phyloP scores from a whole-genome alignment of 352 stramenopile genomes.

The Phytopythium litorale region DNA sequence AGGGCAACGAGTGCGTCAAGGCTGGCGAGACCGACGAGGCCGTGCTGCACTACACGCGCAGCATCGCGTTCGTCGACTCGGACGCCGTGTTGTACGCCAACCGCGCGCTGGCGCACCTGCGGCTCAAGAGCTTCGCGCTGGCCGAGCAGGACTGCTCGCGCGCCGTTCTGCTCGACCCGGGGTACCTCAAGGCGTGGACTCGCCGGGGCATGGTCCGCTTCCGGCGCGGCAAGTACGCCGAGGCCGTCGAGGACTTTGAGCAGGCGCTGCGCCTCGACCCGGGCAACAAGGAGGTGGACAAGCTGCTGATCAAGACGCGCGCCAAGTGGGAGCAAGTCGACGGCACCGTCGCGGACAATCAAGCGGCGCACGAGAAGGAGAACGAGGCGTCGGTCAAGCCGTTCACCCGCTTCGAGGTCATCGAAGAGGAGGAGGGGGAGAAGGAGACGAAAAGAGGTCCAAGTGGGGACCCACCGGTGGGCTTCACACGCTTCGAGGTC shows the following conservation, averaged over 20 bases:
- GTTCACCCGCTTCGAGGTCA: conserved; percentile 51
- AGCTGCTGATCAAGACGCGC: conserved; percentile 71
- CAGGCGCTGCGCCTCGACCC: conserved; percentile 61
- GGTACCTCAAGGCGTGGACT: conserved; percentile 85
- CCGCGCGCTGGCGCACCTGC: conserved; percentile 76
- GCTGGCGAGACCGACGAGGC: conserved; percentile 83
- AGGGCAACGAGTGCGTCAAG: conserved; percentile 93
- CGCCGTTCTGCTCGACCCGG: conserved; percentile 73
- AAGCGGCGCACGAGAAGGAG: conserved; percentile 9
- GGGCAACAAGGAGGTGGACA: conserved; percentile 64
- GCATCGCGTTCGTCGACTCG: conserved; percentile 74
- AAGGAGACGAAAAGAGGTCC: background rate
- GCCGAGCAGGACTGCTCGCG: conserved; percentile 85
- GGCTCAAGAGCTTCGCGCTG: conserved; percentile 76
- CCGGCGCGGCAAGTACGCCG: conserved; percentile 78
- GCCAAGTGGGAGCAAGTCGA: conserved; percentile 71
- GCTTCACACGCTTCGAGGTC: conserved; percentile 71
- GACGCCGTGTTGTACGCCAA: conserved; percentile 86
- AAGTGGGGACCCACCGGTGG: background rate
- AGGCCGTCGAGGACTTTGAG: conserved; percentile 83
- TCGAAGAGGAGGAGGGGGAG: conserved; percentile 41
- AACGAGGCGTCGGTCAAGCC: conserved; percentile 15
- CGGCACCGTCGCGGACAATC: conserved; percentile 29
- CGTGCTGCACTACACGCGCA: conserved; percentile 87
- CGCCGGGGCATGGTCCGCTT: conserved; percentile 88